Evolutionary conservation across 148 eudicot species (phyloP).

Genomic region (Rhododendron molle): DNA sequence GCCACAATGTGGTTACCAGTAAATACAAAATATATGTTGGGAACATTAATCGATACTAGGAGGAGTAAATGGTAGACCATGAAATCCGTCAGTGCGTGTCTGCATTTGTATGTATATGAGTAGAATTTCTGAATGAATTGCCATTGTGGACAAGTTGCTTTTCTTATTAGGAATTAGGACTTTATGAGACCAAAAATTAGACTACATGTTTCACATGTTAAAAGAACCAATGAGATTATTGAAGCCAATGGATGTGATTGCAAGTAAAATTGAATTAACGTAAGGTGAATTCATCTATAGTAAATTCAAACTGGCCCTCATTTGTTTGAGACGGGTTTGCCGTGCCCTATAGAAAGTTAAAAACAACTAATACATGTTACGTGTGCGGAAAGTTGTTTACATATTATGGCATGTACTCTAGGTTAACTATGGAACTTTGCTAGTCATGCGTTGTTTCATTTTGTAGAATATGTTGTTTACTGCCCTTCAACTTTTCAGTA

Average conservation of each 20-base stretch:
- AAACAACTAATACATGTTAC: background rate
- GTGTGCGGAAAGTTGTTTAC: background rate
- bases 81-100: background rate
- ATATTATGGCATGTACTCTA: background rate
- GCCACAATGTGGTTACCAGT: background rate
- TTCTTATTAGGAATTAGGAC: background rate
- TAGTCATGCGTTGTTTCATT: background rate
- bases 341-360: background rate
- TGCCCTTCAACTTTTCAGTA: background rate
- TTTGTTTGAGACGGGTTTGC: background rate
- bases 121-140: background rate
- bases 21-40: background rate
- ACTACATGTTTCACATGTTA: background rate
- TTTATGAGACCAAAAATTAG: background rate
- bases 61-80: background rate
- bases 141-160: background rate
- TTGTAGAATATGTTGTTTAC: constrained; percentile 5
- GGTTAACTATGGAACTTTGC: background rate
- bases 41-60: background rate
- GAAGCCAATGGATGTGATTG: background rate
- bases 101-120: background rate
- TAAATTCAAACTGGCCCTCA: background rate
- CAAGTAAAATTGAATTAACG: background rate
- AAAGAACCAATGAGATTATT: background rate
- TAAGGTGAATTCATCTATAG: background rate